These are phyloP conservation scores for Candida patagonica DNA, from an alignment of 805 yeast genomes.

Conservation along the genomic window DNA sequence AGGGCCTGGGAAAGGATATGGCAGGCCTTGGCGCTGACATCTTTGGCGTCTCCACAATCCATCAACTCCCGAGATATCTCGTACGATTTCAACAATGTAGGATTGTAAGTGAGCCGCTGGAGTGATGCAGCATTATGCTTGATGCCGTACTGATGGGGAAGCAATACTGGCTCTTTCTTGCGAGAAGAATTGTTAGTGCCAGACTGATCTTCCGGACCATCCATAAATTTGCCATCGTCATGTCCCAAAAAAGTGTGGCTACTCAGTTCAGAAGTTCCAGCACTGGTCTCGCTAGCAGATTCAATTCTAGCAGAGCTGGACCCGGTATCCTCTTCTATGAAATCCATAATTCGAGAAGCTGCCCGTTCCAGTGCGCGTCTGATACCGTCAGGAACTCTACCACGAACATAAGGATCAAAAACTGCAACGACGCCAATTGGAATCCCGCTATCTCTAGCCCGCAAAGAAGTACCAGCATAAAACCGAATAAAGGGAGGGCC, in stretches of 20 bases:
- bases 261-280: not conserved
- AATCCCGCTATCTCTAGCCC: slow-evolving; percentile 27
- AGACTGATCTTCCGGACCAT: not conserved
- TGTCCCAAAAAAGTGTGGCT: not conserved
- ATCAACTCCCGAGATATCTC: slow-evolving; percentile 20
- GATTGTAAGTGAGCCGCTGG: slow-evolving; percentile 10
- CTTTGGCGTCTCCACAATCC: slow-evolving; percentile 15
- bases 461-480: slow-evolving; percentile 57
- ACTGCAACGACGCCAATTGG: slow-evolving; percentile 51
- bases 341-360: slow-evolving; percentile 13
- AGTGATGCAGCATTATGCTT: slow-evolving; percentile 9
- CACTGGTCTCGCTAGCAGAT: slow-evolving; percentile 2
- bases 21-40: slow-evolving; percentile 22
- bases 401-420: slow-evolving; percentile 35
- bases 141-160: slow-evolving; percentile 4
- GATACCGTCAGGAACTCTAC: slow-evolving; percentile 11
- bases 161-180: not conserved
- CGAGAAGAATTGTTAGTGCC: not conserved
- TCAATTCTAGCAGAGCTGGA: slow-evolving; percentile 4
- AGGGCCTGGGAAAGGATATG: slow-evolving; percentile 18
- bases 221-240: not conserved
- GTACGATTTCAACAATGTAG: slow-evolving; percentile 19
- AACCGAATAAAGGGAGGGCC: slow-evolving; percentile 51
- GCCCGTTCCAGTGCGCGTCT: slow-evolving; percentile 9
- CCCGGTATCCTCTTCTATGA: slow-evolving; percentile 7